Evolutionary conservation across 2,329 filamentous ascomycete genomes (phyloP).

Genomic region (Sporothrix schenckii): DNA sequence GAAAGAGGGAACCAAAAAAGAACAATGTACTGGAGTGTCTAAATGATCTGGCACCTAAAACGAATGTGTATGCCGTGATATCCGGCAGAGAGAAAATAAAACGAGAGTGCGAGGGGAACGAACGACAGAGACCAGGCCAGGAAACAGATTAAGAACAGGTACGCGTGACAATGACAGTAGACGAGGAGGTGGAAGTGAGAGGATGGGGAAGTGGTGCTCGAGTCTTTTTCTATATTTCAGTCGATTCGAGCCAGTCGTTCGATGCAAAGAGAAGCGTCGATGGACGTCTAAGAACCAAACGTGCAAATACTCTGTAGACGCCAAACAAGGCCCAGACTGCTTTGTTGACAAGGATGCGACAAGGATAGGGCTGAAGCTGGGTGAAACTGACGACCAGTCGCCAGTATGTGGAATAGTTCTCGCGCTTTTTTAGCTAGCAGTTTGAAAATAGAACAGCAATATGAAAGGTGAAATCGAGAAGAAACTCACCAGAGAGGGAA

Average conservation of each 20-base stretch:
- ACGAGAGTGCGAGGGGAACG: slow-evolving; percentile 34
- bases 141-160: background rate
- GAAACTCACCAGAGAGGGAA: background rate
- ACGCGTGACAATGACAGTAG: slow-evolving; percentile 13
- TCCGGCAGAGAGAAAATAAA: background rate
- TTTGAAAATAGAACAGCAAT: slow-evolving; percentile 1
- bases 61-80: slow-evolving; percentile 10
- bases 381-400: background rate
- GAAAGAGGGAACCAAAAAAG: background rate
- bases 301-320: slow-evolving; percentile 9
- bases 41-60: slow-evolving; percentile 6
- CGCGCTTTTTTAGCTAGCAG: background rate
- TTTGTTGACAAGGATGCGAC: slow-evolving; percentile 3
- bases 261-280: background rate
- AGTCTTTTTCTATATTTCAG: slow-evolving; percentile 16
- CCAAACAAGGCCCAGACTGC: slow-evolving; percentile 9
- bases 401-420: background rate
- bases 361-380: background rate
- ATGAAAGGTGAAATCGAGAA: background rate
- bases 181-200: background rate
- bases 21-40: background rate
- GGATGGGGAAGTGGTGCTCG: background rate
- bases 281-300: background rate
- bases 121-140: background rate
- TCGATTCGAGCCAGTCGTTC: slow-evolving; percentile 18